Percentiles rank a stretch among this genome's conserved stretches.
These are phyloP conservation scores for Botrytis fragariae DNA, from an alignment of 2,329 filamentous ascomycete genomes.

Conservation along the genomic window DNA sequence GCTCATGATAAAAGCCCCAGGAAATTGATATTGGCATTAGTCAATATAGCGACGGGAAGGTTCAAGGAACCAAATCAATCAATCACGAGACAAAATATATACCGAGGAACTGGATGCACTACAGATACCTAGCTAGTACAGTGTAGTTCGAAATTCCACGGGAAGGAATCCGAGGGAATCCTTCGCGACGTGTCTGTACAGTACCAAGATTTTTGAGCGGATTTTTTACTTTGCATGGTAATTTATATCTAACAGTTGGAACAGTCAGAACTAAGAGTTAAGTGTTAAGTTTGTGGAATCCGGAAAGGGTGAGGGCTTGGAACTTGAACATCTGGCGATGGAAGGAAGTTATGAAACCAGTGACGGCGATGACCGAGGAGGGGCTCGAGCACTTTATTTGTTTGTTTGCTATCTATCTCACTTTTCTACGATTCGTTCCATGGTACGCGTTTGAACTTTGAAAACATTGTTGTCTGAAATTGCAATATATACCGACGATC, in stretches of 20 bases:
- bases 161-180: neutral
- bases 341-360: neutral
- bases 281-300: neutral
- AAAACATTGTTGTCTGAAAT: neutral
- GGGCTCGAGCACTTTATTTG: neutral
- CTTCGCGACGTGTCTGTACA: neutral
- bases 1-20: neutral
- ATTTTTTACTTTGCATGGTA: neutral
- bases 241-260: neutral
- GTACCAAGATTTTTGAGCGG: neutral
- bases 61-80: neutral
- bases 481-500: neutral
- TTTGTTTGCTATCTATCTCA: neutral
- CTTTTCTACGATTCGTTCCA: neutral
- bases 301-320: neutral
- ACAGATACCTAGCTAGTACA: neutral
- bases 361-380: slow-evolving; percentile 1
- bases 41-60: neutral
- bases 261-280: neutral
- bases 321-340: neutral
- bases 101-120: slow-evolving; percentile 12
- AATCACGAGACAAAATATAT: neutral
- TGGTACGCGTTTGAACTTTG: neutral
- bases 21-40: neutral
- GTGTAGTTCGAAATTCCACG: neutral